Percentiles rank a stretch among this genome's conserved stretches.
Evolutionary conservation across 2,329 filamentous ascomycete species (phyloP).

Genomic region (Leptographium galeiforme): DNA sequence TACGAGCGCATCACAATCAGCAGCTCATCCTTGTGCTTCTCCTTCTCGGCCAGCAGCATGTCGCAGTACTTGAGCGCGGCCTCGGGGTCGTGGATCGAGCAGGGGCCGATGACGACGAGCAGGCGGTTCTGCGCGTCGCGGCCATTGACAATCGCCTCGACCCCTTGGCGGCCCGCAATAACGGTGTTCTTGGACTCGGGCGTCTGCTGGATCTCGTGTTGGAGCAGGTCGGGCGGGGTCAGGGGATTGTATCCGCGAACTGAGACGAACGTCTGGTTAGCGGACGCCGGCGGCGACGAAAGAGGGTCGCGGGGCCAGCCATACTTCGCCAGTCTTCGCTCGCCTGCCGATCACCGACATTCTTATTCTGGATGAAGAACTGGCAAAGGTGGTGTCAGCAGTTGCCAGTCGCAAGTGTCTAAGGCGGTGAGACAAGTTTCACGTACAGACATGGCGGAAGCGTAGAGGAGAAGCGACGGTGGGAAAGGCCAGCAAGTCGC

Average conservation of each 20-base stretch:
- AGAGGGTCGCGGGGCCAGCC: constrained; percentile 13
- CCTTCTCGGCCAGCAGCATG: constrained; percentile 63
- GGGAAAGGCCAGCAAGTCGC: neutral
- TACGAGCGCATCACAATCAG: constrained; percentile 96
- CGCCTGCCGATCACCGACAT: constrained; percentile 59
- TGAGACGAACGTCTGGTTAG: constrained; percentile 17
- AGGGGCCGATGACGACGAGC: constrained; percentile 77
- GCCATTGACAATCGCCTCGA: constrained; percentile 47
- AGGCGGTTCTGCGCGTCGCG: constrained; percentile 42
- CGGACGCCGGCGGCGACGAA: too few species aligned
- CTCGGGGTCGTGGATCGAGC: constrained; percentile 90
- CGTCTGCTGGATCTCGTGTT: constrained; percentile 70
- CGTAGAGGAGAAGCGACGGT: neutral
- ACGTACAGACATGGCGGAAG: constrained; percentile 22
- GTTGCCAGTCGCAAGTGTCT: neutral
- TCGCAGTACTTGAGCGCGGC: constrained; percentile 90
- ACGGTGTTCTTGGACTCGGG: constrained; percentile 46
- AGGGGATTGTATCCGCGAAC: constrained; percentile 87
- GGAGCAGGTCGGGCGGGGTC: constrained; percentile 84
- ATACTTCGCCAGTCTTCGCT: constrained; percentile 76
- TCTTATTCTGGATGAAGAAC: constrained; percentile 67
- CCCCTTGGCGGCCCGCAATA: constrained; percentile 46
- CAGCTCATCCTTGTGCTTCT: constrained; percentile 80
- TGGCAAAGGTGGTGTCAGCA: constrained; percentile 15
- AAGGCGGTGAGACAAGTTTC: neutral